A percentile compares a stretch with the other conserved stretches of the same genome.
Evolutionary conservation across 306 rosid species (phyloP).

Genomic region (Quercus berberidifolia): DNA sequence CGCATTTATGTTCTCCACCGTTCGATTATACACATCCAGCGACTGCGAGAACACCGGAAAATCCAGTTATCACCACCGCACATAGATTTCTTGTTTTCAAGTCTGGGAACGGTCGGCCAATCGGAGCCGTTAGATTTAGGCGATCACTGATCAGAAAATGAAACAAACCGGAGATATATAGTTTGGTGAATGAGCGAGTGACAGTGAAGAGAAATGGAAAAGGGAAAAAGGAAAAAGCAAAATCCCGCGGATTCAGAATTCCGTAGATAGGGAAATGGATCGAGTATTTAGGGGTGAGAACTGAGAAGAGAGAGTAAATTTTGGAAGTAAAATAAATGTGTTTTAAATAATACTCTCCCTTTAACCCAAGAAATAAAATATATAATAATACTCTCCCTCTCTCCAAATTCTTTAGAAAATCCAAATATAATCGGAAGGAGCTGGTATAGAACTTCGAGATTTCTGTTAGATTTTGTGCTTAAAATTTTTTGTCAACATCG

Average conservation of each 20-base stretch:
- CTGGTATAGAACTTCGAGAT: too few species aligned
- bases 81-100: conserved; percentile 34
- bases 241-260: conserved; percentile 24
- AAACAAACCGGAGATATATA: not conserved
- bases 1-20: conserved; percentile 70
- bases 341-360: not conserved
- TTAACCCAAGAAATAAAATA: too few species aligned
- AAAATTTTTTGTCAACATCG: too few species aligned
- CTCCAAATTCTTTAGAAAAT: too few species aligned
- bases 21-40: conserved; percentile 45
- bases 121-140: not conserved
- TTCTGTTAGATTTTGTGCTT: too few species aligned
- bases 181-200: conserved; percentile 2
- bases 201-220: not conserved
- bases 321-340: conserved; percentile 32
- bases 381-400: too few species aligned
- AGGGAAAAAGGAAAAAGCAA: not conserved
- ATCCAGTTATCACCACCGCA: conserved; percentile 38
- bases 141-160: not conserved
- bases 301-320: conserved; percentile 9
- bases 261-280: not conserved
- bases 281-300: conserved; percentile 9
- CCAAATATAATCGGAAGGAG: too few species aligned
- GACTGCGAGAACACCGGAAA: conserved; percentile 21
- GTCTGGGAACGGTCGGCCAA: not conserved